Base-by-base conservation (phyloP, 495 filamentous ascomycete species). In the Sabuloglossum arenarium region DNA sequence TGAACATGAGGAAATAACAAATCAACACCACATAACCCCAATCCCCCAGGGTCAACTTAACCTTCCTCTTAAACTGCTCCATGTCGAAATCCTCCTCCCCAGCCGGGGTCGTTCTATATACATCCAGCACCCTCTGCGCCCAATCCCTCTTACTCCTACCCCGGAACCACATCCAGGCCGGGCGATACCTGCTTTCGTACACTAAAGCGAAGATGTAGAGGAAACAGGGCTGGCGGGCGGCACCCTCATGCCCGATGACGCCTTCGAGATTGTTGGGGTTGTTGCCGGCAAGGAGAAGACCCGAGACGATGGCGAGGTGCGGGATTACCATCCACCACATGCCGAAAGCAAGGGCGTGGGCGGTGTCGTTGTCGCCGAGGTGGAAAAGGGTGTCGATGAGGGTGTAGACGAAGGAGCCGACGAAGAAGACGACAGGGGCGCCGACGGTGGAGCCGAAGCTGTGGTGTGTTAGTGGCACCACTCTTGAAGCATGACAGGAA, bases 381-480 rank as follows among this genome's bases (percentile, higher is more conserved):
- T 60, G 59, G n/a, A 57, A 63, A 14, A 56, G 57, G 8, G 66
- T 56, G 52, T 70, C 69, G 9, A 72, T 54, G 19, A 75, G 58
- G 1, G 64, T 67, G 47, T 69, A 70, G 1, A 70, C 42, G 39
- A 74, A 75, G 0, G 68, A 62, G 1, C 71, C 71, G 0, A 70
- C 55, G 54, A 71, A 76, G 60, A 76, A 74, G 1, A 72, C 58
- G 0, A 75, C 64, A 0, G 73, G 72, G 5, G 69, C 69, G 8
- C 73, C 73, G 16, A 75, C 66, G 8, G 70, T 66, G 45, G 70
- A 61, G 11, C 72, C 73, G 45, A 75, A 76, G 19, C 43, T 47
- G 56, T 49, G 58, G 21, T 63, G n/a, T n/a, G n/a, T n/a, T n/a
- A n/a, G n/a, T n/a, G n/a, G n/a, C n/a, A n/a, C n/a, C n/a, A n/a